Evolutionary conservation across 2,329 filamentous ascomycete species (phyloP), one percentile per base, ranked within the genome.

Genomic region (Microcyclospora tardicrescens): DNA sequence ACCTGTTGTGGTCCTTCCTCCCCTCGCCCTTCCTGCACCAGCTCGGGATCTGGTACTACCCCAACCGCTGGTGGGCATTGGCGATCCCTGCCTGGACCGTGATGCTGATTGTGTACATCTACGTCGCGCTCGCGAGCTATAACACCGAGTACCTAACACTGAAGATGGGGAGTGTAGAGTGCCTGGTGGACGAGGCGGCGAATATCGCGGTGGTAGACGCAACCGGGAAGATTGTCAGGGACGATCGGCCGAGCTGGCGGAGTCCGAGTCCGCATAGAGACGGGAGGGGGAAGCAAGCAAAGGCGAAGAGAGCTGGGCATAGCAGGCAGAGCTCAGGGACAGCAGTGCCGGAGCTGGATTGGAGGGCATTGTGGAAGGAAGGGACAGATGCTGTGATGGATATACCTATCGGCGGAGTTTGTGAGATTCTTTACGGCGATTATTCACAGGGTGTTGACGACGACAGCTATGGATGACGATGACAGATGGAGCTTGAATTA

Each of bases 301-400:
- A 62, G 55, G 43, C 38, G 3, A 53, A 50, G 37, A 39, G 45
- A 52, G 58, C 51, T 53, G 63, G 37, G 51, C 64, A 55, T 39
- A 55, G 52, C 37, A 44, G 51, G 28, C 58, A 59, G 31, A 54
- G 54, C 24, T 65, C 62, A 29, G 52, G 42, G 38, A 51, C 32
- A 5, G 52, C 48, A 33, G 42, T 37, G 27, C 31, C 40, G 13
- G 46, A 44, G 13, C 61, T 73, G 47, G 73, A 85, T 55, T 96
- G 91, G 89, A 78, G 72, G 54, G 72, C 70, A 42, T 71, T 93
- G 13, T 98, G 91, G 91, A 86, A 78, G 54, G 79, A 84, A 51
- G 86, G 91, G 13, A 98, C 91, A 0, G 91, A 98, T 68, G 91
- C 86, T 1, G 91, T 96, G 6, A 83, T 98, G 83, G 91, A 98